A percentile compares a stretch with the other conserved stretches of the same genome.
Evolutionary conservation across 2,329 filamentous ascomycete genomes (phyloP).

Genomic region (Colletotrichum lentis): DNA sequence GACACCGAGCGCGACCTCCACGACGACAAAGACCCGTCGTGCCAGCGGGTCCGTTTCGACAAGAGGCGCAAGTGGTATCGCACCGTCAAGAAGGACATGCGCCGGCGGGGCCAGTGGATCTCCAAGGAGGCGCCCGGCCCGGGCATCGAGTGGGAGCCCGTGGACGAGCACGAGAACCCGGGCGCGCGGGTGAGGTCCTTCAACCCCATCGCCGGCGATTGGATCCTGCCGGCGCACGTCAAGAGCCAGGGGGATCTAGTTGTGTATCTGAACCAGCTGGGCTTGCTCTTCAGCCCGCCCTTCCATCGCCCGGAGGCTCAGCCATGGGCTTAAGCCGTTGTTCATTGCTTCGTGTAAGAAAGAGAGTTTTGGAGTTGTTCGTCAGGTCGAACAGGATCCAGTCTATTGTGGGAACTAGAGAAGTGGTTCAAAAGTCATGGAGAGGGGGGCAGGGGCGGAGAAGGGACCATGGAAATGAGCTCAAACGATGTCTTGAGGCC

Average conservation of each 20-base stretch:
- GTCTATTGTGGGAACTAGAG: no score
- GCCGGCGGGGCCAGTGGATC: background rate
- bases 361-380: background rate
- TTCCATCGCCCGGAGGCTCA: background rate
- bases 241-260: background rate
- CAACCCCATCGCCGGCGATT: background rate
- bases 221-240: background rate
- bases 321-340: background rate
- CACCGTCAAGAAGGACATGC: background rate
- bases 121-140: background rate
- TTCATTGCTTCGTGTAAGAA: no score
- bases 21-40: background rate
- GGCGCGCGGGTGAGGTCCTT: background rate
- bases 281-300: background rate
- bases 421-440: no score
- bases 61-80: background rate
- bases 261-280: constrained; percentile 10
- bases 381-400: background rate
- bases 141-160: background rate
- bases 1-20: background rate
- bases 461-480: no score
- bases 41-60: background rate
- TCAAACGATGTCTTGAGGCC: no score
- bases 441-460: no score
- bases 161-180: no score